Percentiles rank a stretch among this genome's conserved stretches.
These are phyloP conservation scores for Termitomyces sp. DNA, from an alignment of 768 basidiomycete species.

Conservation along the genomic window DNA sequence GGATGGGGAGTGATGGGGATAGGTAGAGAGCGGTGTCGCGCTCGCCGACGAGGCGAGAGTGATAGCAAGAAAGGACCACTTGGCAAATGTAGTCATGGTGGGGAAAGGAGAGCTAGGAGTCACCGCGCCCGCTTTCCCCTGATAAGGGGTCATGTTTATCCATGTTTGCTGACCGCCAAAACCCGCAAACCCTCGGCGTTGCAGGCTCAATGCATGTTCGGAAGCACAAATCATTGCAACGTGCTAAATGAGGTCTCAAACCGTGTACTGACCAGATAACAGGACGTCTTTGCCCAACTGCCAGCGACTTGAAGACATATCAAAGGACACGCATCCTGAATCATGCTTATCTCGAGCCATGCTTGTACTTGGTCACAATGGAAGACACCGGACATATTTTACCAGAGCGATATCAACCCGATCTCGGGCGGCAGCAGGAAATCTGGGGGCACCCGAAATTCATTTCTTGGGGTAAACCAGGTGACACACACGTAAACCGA, in stretches of 20 bases:
- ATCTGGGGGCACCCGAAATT: not conserved
- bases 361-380: not conserved
- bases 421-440: not conserved
- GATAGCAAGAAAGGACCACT: conserved; percentile 39
- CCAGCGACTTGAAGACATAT: not conserved
- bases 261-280: not conserved
- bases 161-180: conserved; percentile 23
- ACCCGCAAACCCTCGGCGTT: conserved; percentile 5
- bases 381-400: not conserved
- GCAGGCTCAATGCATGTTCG: not conserved
- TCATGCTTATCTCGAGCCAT: no score
- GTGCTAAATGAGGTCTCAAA: not conserved
- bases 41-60: conserved; percentile 30
- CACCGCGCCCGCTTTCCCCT: conserved; percentile 7
- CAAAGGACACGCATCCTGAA: not conserved
- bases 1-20: conserved; percentile 23
- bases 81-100: conserved; percentile 39
- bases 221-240: not conserved
- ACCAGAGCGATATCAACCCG: not conserved
- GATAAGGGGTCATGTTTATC: conserved; percentile 26
- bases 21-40: conserved; percentile 50
- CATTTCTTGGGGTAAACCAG: not conserved
- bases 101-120: conserved; percentile 20
- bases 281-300: not conserved
- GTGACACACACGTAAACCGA: not conserved